phyloP scores from a whole-genome alignment of 176 grass and related monocot species.

The Bonia amplexicaulis region DNA sequence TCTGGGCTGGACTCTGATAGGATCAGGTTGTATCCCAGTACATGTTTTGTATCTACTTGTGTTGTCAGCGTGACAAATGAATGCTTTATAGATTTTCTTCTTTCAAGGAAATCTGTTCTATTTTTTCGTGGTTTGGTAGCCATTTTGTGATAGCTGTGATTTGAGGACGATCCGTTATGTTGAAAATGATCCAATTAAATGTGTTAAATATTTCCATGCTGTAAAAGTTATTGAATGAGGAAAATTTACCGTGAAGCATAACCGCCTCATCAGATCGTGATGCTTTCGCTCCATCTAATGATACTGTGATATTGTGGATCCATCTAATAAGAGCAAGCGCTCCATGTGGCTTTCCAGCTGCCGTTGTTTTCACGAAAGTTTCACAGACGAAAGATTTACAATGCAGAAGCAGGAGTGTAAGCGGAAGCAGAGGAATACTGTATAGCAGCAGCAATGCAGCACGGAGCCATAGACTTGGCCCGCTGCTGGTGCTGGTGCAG shows the following conservation, averaged over 20 bases:
- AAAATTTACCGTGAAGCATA: neutral
- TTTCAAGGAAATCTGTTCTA: neutral
- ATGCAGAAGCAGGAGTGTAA: too few species aligned
- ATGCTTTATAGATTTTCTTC: neutral
- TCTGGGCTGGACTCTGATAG: neutral
- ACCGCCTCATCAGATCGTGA: neutral
- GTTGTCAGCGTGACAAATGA: neutral
- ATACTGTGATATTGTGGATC: neutral
- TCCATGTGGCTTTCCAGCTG: too few species aligned
- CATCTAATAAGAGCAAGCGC: neutral
- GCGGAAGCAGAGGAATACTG: too few species aligned
- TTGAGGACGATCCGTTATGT: neutral
- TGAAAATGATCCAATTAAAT: neutral
- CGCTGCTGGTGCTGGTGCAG: neutral
- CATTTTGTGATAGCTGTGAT: neutral
- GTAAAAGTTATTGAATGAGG: neutral
- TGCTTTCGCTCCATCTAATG: neutral
- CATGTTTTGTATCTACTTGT: constrained; percentile 10
- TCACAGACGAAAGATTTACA: too few species aligned
- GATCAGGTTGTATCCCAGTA: neutral
- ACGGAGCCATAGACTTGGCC: neutral
- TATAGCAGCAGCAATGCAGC: too few species aligned
- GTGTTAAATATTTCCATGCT: neutral
- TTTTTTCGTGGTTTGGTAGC: neutral
- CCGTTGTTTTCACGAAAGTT: too few species aligned